Conservation (phyloP, 108 stramenopile genomes). For the Pseudonitzschia pungens region DNA sequence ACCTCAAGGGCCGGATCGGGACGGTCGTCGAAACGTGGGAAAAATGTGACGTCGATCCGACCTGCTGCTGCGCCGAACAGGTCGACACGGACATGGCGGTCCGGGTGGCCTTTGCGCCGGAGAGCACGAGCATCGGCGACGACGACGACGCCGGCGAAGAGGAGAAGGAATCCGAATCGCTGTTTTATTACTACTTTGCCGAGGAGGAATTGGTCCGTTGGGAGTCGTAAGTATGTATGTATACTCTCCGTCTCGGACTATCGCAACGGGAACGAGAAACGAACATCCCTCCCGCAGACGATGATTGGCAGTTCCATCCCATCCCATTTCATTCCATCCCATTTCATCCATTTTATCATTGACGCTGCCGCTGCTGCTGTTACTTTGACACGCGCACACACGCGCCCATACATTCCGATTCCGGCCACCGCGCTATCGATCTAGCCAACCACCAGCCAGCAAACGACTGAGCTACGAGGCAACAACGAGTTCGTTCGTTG, state of each 20-base stretch:
- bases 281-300: too few species aligned
- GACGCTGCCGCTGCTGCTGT: too few species aligned
- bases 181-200: slow-evolving; percentile 63
- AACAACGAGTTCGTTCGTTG: too few species aligned
- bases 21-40: slow-evolving; percentile 77
- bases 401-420: too few species aligned
- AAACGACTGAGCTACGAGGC: too few species aligned
- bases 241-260: too few species aligned
- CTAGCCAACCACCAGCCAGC: too few species aligned
- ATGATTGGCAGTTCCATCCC: background rate
- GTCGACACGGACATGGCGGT: slow-evolving; percentile 65
- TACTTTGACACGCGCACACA: too few species aligned
- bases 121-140: too few species aligned
- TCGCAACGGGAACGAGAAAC: background rate
- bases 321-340: background rate
- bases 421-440: too few species aligned
- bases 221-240: too few species aligned
- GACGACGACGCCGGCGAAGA: background rate
- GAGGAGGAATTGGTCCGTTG: slow-evolving; percentile 52
- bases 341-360: background rate
- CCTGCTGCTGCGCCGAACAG: slow-evolving; percentile 84
- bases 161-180: background rate
- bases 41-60: slow-evolving; percentile 85
- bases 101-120: slow-evolving; percentile 47
- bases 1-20: slow-evolving; percentile 26